Conservation (phyloP, 306 rosid species). For the Trichosanthes cucumerina region DNA sequence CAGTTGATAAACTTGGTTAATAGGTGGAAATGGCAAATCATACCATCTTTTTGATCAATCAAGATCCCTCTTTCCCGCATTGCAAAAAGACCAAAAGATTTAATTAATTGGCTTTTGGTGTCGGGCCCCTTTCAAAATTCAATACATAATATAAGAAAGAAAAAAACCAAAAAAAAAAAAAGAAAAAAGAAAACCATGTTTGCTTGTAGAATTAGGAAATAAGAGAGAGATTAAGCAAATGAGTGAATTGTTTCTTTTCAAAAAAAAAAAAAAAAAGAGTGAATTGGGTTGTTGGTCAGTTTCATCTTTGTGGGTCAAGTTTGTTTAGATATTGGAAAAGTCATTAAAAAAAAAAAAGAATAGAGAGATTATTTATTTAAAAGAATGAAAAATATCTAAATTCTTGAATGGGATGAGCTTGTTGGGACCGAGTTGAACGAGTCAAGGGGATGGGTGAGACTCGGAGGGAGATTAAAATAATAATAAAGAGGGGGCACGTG, state of each 20-base stretch:
- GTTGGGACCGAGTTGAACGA: background rate
- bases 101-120: conserved; percentile 5
- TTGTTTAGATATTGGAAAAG: conserved; percentile 37
- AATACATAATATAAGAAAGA: conserved; percentile 1
- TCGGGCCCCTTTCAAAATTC: conserved; percentile 25
- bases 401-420: background rate
- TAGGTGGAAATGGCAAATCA: background rate
- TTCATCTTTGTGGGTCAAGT: conserved; percentile 26
- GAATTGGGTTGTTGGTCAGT: conserved; percentile 25
- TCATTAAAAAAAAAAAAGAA: conserved; percentile 11
- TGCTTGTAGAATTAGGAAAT: conserved; percentile 33
- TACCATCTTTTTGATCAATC: conserved; percentile 14
- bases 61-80: conserved; percentile 14
- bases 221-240: conserved; percentile 27
- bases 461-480: background rate
- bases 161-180: conserved; percentile 11
- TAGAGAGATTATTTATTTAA: background rate
- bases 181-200: conserved; percentile 3
- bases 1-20: conserved; percentile 40
- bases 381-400: background rate
- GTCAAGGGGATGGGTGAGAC: background rate
- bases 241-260: too few relatives aligned
- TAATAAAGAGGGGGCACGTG: background rate
- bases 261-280: too few relatives aligned
- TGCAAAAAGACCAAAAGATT: conserved; percentile 17